Evolutionary conservation across 441 rosid species (phyloP), one percentile per base, ranked within the genome.

Genomic region (Macaranga tanarius): DNA sequence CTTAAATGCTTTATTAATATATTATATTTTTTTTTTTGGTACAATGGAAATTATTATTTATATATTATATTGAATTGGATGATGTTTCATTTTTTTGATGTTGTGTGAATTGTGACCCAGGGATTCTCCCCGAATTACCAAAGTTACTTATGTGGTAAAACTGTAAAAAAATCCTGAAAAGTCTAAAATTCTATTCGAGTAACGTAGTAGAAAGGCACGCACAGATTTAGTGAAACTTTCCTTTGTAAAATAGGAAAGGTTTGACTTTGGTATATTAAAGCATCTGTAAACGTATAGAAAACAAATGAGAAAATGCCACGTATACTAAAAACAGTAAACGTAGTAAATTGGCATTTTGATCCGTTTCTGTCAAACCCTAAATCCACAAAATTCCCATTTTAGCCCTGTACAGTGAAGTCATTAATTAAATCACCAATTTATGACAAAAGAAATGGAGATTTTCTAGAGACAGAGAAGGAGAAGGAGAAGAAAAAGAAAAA

Each of bases 391-490:
- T 60, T 64, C 83, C 81, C 62, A 65, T 76, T 75, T 76, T 84
- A 73, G 28, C 89, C 88, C 70, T 68, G 65, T 72, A 81, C 80
- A 78, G 87, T 79, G 74, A 38, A 84, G 75, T 63, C 66, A 73
- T 78, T 82, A 78, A 73, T 78, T 82, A 78, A 71, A 79, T 63
- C 28, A 50, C 76, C 65, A 71, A 81, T 83, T 86, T 84, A 83
- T 86, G 79, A 81, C 84, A 31, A 45, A 63, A 59, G 59, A 25
- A 28, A 7, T 38, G 79, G 50, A 50, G 67, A 42, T 56, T 40
- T n/a, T 73, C 7, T 55, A 67, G 22, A 66, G 77, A 79, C 57
- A 62, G 5, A 72, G 38, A 62, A 50, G 60, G 5, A 72, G 38
- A 62, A 50, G 60, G 19, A 22, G 15, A 26, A 47, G 34, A 45